phyloP scores from a whole-genome alignment of 129 eudicot genomes.

The Chrysanthemum lavandulifolium region DNA sequence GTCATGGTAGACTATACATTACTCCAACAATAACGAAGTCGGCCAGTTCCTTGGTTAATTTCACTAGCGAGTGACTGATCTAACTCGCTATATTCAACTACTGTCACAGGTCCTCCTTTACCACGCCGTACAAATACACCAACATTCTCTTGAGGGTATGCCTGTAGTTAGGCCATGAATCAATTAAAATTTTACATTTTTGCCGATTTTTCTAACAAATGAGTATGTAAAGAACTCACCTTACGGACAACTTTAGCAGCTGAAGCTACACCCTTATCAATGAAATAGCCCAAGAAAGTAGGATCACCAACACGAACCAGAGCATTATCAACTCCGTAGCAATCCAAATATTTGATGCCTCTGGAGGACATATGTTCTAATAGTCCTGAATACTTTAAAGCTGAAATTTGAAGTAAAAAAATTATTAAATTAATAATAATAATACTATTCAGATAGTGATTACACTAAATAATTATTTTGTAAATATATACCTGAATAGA shows the following conservation, averaged over 20 bases:
- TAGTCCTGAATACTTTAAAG: constrained; percentile 80
- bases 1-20: constrained; percentile 52
- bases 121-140: constrained; percentile 98
- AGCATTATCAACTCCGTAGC: constrained; percentile 99
- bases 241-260: constrained; percentile 98
- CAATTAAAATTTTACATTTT: constrained; percentile 6
- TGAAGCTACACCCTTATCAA: constrained; percentile 83
- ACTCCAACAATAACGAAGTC: constrained; percentile 99
- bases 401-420: constrained; percentile 39
- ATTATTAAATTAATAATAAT: background rate
- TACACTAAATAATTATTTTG: background rate
- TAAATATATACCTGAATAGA: constrained; percentile 69
- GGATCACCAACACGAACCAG: constrained; percentile 98
- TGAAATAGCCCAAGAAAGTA: constrained; percentile 94
- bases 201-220: background rate
- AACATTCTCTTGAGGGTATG: constrained; percentile 98
- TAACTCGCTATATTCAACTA: constrained; percentile 95
- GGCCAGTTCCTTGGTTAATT: constrained; percentile 88
- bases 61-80: constrained; percentile 86
- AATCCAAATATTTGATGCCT: constrained; percentile 92
- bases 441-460: background rate
- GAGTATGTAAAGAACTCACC: constrained; percentile 34
- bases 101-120: constrained; percentile 96
- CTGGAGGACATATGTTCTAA: constrained; percentile 87
- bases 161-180: constrained; percentile 36